These are phyloP conservation scores for Ceratocystis albifundus DNA, from an alignment of 2,329 filamentous ascomycete genomes.

Conservation along the genomic window DNA sequence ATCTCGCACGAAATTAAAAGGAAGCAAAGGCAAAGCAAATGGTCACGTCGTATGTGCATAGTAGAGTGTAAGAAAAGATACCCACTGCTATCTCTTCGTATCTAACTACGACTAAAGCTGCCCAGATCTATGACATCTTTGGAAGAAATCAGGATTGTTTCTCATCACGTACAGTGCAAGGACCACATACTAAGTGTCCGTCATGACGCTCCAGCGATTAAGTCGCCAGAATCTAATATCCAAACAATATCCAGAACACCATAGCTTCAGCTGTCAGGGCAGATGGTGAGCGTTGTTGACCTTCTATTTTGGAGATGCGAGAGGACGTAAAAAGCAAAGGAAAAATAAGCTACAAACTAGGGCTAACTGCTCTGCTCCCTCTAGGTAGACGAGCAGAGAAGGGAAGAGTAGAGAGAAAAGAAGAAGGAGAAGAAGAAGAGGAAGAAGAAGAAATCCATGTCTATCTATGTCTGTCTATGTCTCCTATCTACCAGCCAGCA, in stretches of 20 bases:
- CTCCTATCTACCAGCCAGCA: background rate
- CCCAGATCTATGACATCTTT: background rate
- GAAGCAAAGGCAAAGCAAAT: background rate
- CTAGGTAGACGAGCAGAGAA: background rate
- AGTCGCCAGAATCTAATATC: background rate
- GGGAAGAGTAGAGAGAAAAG: background rate
- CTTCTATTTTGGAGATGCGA: constrained; percentile 3
- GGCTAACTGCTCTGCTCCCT: background rate
- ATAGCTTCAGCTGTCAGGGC: constrained; percentile 13
- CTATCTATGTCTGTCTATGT: too few relatives aligned
- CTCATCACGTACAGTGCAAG: background rate
- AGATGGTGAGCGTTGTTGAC: constrained; percentile 6
- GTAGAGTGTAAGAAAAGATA: background rate
- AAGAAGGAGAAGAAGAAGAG: background rate
- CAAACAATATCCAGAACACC: constrained; percentile 1
- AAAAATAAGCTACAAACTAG: constrained; percentile 8
- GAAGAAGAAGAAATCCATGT: too few relatives aligned
- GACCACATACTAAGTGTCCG: constrained; percentile 7
- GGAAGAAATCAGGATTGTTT: background rate
- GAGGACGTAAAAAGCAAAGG: background rate
- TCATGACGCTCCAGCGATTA: background rate
- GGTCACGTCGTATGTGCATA: background rate
- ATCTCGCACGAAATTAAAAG: constrained; percentile 4
- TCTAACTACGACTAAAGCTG: background rate
- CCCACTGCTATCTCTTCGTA: background rate